A percentile compares a stretch with the other conserved stretches of the same genome.
Conservation (phyloP, 495 filamentous ascomycete genomes). For the Clohesyomyces aquaticus region DNA sequence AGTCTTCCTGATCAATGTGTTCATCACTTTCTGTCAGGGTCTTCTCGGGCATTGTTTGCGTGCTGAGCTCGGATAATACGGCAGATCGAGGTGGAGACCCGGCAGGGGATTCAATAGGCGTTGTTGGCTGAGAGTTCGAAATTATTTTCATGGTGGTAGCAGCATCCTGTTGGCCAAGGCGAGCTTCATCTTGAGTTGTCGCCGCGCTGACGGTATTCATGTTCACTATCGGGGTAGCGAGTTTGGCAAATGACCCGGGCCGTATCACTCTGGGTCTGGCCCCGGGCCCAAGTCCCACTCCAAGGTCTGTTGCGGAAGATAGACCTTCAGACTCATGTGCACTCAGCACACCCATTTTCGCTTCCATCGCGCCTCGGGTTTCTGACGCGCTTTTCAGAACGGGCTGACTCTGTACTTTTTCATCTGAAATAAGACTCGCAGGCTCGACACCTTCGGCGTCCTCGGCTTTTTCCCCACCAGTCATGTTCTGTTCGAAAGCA, state of each 20-base stretch:
- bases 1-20: background rate
- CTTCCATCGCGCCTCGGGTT: too few relatives aligned
- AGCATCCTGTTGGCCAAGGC: slow-evolving; percentile 58
- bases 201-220: slow-evolving; percentile 67
- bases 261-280: slow-evolving; percentile 59
- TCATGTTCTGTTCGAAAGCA: slow-evolving; percentile 53
- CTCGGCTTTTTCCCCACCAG: slow-evolving; percentile 45
- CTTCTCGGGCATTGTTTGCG: background rate
- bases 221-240: slow-evolving; percentile 65
- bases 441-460: too few relatives aligned
- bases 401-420: too few relatives aligned
- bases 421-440: too few relatives aligned
- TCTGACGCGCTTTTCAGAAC: too few relatives aligned
- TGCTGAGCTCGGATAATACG: background rate
- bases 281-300: slow-evolving; percentile 4
- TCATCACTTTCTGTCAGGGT: background rate
- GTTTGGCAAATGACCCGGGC: slow-evolving; percentile 66
- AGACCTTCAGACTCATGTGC: background rate
- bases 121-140: slow-evolving; percentile 61
- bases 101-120: slow-evolving; percentile 57
- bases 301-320: slow-evolving; percentile 19
- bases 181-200: slow-evolving; percentile 50
- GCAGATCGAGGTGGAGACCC: slow-evolving; percentile 42
- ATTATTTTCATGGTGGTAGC: slow-evolving; percentile 68
- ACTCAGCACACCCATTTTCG: too few relatives aligned